Evolutionary conservation across 1,284 basidiomycete species (phyloP).

Genomic region (Marasmius fiardii): DNA sequence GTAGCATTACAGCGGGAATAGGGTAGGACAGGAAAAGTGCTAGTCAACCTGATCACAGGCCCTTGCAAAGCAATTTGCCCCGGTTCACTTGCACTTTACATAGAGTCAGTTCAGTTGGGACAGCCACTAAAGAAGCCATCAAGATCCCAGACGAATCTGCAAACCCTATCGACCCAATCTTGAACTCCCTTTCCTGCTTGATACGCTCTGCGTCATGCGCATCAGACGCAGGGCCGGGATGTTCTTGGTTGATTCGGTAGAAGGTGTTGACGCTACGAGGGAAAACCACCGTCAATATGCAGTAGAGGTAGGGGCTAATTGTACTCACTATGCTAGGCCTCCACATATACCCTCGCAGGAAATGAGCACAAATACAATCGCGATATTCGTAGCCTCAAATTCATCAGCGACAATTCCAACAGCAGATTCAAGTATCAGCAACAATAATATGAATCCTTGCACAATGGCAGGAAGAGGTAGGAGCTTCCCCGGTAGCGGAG

Average conservation of each 20-base stretch:
- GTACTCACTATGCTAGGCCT: constrained; percentile 83
- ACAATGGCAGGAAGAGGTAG: constrained; percentile 74
- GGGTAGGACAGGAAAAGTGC: too few relatives aligned
- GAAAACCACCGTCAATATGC: constrained; percentile 4
- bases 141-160: constrained; percentile 77
- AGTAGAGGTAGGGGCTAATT: background rate
- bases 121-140: constrained; percentile 72
- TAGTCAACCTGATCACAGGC: constrained; percentile 41
- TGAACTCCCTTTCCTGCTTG: constrained; percentile 80
- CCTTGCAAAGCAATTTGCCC: constrained; percentile 72
- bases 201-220: constrained; percentile 50
- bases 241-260: constrained; percentile 80
- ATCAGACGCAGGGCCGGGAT: constrained; percentile 35
- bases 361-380: constrained; percentile 74
- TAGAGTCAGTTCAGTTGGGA: constrained; percentile 81
- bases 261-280: constrained; percentile 77
- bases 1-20: too few relatives aligned
- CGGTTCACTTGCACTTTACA: constrained; percentile 72
- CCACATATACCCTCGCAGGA: constrained; percentile 86
- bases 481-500: constrained; percentile 71
- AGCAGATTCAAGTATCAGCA: constrained; percentile 65
- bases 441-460: constrained; percentile 61
- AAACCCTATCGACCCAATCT: constrained; percentile 85
- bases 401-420: constrained; percentile 58
- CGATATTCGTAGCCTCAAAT: constrained; percentile 53